These are phyloP conservation scores for Endogone sp. DNA, from an alignment of 192 early-diverging fungal genomes.

Conservation along the genomic window DNA sequence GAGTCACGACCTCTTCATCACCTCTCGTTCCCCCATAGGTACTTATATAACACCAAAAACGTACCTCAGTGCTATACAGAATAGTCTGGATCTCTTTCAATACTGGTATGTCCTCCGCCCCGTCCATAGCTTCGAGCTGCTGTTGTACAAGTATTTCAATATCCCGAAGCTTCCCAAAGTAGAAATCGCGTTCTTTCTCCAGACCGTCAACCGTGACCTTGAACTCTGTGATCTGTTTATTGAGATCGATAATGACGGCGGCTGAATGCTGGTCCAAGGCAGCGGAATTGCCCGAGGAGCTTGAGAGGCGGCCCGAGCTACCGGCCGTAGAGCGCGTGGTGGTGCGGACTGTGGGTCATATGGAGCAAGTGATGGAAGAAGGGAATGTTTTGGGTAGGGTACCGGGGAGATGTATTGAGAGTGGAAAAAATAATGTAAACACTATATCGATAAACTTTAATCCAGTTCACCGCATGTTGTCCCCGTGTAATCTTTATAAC, in stretches of 20 bases:
- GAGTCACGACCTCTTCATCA: too few relatives aligned
- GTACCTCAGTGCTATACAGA: constrained; percentile 85
- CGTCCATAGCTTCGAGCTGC: constrained; percentile 58
- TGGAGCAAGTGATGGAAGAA: neutral
- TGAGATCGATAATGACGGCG: constrained; percentile 68
- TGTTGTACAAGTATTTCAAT: constrained; percentile 92
- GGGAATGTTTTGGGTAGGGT: too few relatives aligned
- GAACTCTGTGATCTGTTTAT: constrained; percentile 72
- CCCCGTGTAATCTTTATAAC: too few relatives aligned
- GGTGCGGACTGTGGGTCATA: neutral
- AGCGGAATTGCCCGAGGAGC: constrained; percentile 12
- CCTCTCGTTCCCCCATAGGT: too few relatives aligned
- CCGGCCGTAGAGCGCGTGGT: neutral
- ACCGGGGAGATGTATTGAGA: too few relatives aligned
- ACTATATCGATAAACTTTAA: too few relatives aligned
- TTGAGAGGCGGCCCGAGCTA: constrained; percentile 20
- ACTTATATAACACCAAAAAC: neutral
- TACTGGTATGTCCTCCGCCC: constrained; percentile 42
- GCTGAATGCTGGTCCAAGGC: constrained; percentile 48
- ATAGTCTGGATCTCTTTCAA: constrained; percentile 81
- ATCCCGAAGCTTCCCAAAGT: constrained; percentile 90
- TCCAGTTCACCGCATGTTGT: too few relatives aligned
- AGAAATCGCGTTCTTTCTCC: constrained; percentile 98
- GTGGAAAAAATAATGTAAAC: too few relatives aligned
- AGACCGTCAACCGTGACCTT: constrained; percentile 86